Evolutionary conservation across 768 basidiomycete genomes (phyloP).

Genomic region (Ramaria sp.): DNA sequence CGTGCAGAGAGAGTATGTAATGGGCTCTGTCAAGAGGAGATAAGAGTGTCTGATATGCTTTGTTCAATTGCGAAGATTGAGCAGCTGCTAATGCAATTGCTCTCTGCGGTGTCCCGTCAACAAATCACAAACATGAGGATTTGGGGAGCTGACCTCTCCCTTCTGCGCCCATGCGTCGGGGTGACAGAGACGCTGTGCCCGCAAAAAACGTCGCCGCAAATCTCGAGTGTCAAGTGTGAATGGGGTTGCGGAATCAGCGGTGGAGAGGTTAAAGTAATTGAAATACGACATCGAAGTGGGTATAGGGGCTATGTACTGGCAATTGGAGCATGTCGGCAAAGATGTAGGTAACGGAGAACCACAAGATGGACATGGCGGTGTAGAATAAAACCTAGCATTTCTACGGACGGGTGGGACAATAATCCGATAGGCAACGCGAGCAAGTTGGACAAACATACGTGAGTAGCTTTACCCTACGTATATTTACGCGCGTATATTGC

Average conservation of each 20-base stretch:
- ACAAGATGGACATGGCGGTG: slow-evolving; percentile 51
- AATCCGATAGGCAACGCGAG: not conserved
- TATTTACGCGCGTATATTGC: too few species aligned
- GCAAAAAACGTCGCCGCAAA: slow-evolving; percentile 56
- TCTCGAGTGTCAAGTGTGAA: slow-evolving; percentile 54
- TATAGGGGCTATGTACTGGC: slow-evolving; percentile 53
- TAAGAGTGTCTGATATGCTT: slow-evolving; percentile 68
- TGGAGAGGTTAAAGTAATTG: slow-evolving; percentile 54
- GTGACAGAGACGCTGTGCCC: slow-evolving; percentile 69
- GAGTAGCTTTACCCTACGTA: too few species aligned
- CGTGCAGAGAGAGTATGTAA: slow-evolving; percentile 64
- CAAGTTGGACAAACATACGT: not conserved
- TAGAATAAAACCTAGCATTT: not conserved
- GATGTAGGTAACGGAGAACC: slow-evolving; percentile 44
- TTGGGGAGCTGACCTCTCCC: slow-evolving; percentile 33
- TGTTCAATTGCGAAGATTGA: slow-evolving; percentile 69
- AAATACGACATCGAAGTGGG: slow-evolving; percentile 48
- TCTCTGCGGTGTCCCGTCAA: slow-evolving; percentile 25
- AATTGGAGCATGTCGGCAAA: slow-evolving; percentile 67
- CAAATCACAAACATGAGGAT: not conserved
- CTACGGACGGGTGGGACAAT: not conserved
- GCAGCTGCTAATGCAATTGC: slow-evolving; percentile 49
- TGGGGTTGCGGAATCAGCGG: slow-evolving; percentile 41
- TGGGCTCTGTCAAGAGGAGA: slow-evolving; percentile 66
- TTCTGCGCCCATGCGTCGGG: slow-evolving; percentile 76